Evolutionary conservation across 768 basidiomycete species (phyloP).

Genomic region (Lanmaoa pseudosensibilis): DNA sequence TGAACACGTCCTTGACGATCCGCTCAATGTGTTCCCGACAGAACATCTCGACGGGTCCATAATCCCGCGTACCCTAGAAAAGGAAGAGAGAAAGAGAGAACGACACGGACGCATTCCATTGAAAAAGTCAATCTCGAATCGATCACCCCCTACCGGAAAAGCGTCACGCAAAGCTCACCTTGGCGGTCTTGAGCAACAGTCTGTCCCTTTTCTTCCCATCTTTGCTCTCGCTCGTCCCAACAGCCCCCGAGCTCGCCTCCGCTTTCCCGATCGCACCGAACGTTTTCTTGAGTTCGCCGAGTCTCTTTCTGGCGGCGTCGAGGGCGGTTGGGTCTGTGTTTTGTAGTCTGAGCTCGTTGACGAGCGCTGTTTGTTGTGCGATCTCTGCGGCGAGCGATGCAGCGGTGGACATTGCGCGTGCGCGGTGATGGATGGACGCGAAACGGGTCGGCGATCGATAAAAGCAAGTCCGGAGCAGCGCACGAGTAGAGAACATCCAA

Average conservation of each 20-base stretch:
- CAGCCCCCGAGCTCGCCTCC: conserved; percentile 31
- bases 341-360: conserved; percentile 61
- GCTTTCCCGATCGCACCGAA: conserved; percentile 43
- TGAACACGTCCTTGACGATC: conserved; percentile 85
- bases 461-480: conserved; percentile 17
- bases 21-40: conserved; percentile 88
- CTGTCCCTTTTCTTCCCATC: conserved; percentile 65
- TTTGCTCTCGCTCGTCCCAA: conserved; percentile 38
- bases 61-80: conserved; percentile 90
- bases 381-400: conserved; percentile 56
- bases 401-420: conserved; percentile 40
- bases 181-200: conserved; percentile 88
- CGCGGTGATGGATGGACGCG: conserved; percentile 10
- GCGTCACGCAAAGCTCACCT: conserved; percentile 51
- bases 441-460: conserved; percentile 37
- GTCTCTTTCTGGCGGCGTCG: conserved; percentile 65
- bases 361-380: conserved; percentile 50
- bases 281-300: conserved; percentile 67
- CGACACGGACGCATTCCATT: background rate
- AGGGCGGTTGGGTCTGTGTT: conserved; percentile 50
- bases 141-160: conserved; percentile 6
- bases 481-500: conserved; percentile 20
- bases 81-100: no score
- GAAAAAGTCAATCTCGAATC: conserved; percentile 5
- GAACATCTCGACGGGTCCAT: conserved; percentile 88